Evolutionary conservation across 2,329 filamentous ascomycete species (phyloP).

Genomic region (Phaeosphaeriaceae sp.): DNA sequence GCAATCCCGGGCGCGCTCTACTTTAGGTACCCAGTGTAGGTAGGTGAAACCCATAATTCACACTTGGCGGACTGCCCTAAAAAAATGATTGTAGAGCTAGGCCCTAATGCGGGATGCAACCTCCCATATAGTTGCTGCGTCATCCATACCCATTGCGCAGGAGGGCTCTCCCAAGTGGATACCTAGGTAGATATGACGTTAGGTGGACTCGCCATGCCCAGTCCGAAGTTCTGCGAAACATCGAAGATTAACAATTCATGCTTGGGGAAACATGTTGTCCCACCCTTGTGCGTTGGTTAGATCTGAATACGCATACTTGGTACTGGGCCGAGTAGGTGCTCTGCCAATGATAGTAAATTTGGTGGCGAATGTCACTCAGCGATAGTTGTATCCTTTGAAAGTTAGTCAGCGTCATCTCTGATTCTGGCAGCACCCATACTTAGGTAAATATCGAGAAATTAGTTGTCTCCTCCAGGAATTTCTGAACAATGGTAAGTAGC

Average conservation of each 20-base stretch:
- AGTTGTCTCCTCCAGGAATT: conserved; percentile 33
- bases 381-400: conserved; percentile 51
- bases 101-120: neutral
- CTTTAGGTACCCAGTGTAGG: too few relatives aligned
- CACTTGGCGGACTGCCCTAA: too few relatives aligned
- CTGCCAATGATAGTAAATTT: conserved; percentile 40
- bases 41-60: too few relatives aligned
- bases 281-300: conserved; percentile 36
- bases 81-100: too few relatives aligned
- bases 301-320: conserved; percentile 34
- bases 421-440: conserved; percentile 41
- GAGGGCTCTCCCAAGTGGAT: conserved; percentile 21
- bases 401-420: conserved; percentile 48
- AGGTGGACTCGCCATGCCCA: conserved; percentile 31
- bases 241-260: conserved; percentile 28
- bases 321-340: conserved; percentile 19
- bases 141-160: conserved; percentile 4
- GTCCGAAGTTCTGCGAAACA: conserved; percentile 21
- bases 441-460: conserved; percentile 43
- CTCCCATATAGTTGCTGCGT: neutral
- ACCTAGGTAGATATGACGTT: conserved; percentile 23
- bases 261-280: conserved; percentile 35
- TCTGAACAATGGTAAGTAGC: conserved; percentile 25
- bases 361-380: conserved; percentile 41
- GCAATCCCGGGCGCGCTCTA: too few relatives aligned